Evolutionary conservation across 805 yeast species (phyloP).

Genomic region (Geotrichum ghanense): DNA sequence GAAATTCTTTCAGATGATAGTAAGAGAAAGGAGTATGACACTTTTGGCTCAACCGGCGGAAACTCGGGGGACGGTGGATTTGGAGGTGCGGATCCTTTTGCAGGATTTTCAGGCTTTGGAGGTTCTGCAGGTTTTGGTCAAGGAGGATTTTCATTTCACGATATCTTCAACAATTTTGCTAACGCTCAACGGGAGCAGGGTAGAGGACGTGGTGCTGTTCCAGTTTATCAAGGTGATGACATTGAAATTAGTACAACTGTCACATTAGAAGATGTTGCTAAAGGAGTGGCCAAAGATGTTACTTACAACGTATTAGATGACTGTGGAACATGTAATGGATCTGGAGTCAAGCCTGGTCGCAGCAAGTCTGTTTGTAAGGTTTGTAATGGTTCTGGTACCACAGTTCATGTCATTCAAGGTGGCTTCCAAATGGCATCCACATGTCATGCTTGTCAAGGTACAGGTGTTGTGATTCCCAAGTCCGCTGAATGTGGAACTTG

Average conservation of each 20-base stretch:
- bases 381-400: slow-evolving; percentile 91
- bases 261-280: slow-evolving; percentile 75
- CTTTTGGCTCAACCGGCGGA: slow-evolving; percentile 81
- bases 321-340: slow-evolving; percentile 72
- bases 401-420: slow-evolving; percentile 73
- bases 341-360: slow-evolving; percentile 71
- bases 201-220: slow-evolving; percentile 37
- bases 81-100: slow-evolving; percentile 45
- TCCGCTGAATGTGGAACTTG: slow-evolving; percentile 67
- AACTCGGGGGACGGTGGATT: slow-evolving; percentile 42
- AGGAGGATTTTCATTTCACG: slow-evolving; percentile 43
- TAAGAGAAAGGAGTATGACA: slow-evolving; percentile 83
- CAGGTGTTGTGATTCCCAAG: slow-evolving; percentile 65
- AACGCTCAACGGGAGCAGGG: slow-evolving; percentile 30
- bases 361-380: slow-evolving; percentile 67
- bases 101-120: slow-evolving; percentile 35
- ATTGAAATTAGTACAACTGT: slow-evolving; percentile 68
- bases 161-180: slow-evolving; percentile 46
- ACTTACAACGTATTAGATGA: slow-evolving; percentile 63
- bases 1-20: slow-evolving; percentile 79
- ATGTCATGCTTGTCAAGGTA: slow-evolving; percentile 77
- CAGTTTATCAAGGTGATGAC: slow-evolving; percentile 82
- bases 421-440: slow-evolving; percentile 97
- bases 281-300: slow-evolving; percentile 58
- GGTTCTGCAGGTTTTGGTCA: slow-evolving; percentile 29